These are phyloP conservation scores for Tubosaeta sp. DNA, from an alignment of 768 basidiomycete species.

Conservation along the genomic window DNA sequence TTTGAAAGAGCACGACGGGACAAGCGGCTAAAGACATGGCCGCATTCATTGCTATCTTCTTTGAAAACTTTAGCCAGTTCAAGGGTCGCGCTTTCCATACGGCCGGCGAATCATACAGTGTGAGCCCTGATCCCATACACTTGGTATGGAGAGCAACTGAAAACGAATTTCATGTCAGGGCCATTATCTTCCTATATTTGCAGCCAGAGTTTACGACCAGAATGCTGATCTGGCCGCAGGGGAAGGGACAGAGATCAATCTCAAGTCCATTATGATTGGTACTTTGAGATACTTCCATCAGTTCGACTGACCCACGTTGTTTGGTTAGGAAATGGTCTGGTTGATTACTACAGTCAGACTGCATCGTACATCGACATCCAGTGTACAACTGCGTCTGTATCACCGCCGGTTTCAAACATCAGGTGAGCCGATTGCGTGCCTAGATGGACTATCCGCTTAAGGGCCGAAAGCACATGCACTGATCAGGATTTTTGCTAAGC, in stretches of 20 bases:
- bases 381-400: not conserved
- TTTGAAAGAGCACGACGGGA: constrained; percentile 40
- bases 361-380: not conserved
- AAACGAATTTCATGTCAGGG: constrained; percentile 31
- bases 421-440: not conserved
- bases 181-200: constrained; percentile 45
- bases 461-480: constrained; percentile 24
- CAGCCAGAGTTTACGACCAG: constrained; percentile 41
- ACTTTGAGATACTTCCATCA: not conserved
- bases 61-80: constrained; percentile 65
- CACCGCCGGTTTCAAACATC: constrained; percentile 25
- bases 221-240: constrained; percentile 36
- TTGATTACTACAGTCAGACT: not conserved
- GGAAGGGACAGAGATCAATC: constrained; percentile 45
- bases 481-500: too few relatives aligned
- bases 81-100: constrained; percentile 58
- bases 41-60: constrained; percentile 64
- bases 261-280: constrained; percentile 44
- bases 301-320: not conserved
- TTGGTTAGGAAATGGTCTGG: not conserved
- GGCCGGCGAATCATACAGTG: constrained; percentile 52
- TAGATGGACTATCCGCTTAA: not conserved
- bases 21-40: constrained; percentile 64
- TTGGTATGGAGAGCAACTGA: too few relatives aligned
- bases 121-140: constrained; percentile 8